Percentiles rank a stretch among this genome's conserved stretches.
phyloP scores from a whole-genome alignment of 108 stramenopile genomes.

The Nitzschia sp. region DNA sequence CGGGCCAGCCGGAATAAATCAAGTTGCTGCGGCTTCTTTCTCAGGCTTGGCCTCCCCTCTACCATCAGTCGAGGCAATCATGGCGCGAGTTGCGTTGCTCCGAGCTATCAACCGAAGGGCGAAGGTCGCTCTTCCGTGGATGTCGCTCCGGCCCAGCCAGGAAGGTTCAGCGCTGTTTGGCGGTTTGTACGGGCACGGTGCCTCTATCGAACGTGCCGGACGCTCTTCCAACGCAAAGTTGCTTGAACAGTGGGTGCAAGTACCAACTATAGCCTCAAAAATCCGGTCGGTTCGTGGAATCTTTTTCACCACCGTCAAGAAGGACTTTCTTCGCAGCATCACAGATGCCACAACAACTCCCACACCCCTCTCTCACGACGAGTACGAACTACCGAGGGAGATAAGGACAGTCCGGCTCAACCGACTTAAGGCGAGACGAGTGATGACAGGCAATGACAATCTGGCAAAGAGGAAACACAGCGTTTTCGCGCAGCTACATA shows the following conservation, averaged over 20 bases:
- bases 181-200: constrained; percentile 75
- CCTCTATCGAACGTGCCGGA: constrained; percentile 76
- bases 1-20: constrained; percentile 35
- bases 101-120: constrained; percentile 81
- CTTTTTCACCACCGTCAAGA: constrained; percentile 78
- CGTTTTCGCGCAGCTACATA: constrained; percentile 93
- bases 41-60: constrained; percentile 22
- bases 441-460: constrained; percentile 49
- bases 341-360: constrained; percentile 89
- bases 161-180: constrained; percentile 82
- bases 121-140: constrained; percentile 69
- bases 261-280: constrained; percentile 55
- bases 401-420: constrained; percentile 91
- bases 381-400: constrained; percentile 95
- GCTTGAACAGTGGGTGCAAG: constrained; percentile 57
- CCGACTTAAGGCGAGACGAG: constrained; percentile 79
- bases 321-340: constrained; percentile 65
- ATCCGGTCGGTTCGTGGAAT: constrained; percentile 53
- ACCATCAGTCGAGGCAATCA: constrained; percentile 55
- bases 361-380: constrained; percentile 94
- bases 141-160: constrained; percentile 75
- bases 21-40: constrained; percentile 55
- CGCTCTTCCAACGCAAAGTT: constrained; percentile 16
- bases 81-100: constrained; percentile 79
- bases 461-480: constrained; percentile 71